These are phyloP conservation scores for Apiospora kogelbergensis DNA, from an alignment of 2,329 filamentous ascomycete species.

Conservation along the genomic window DNA sequence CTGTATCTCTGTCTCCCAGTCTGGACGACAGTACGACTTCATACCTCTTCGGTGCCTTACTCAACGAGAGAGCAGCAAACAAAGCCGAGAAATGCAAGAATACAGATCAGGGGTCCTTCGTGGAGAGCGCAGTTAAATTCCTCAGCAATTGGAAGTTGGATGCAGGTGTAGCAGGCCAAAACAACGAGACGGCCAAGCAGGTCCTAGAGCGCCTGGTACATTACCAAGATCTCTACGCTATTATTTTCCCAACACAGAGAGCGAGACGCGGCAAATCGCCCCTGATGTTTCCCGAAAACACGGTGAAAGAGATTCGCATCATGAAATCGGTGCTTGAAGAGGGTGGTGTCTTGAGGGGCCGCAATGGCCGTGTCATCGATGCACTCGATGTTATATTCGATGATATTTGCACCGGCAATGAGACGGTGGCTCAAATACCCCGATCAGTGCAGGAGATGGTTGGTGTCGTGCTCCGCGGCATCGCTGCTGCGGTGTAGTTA, in stretches of 20 bases:
- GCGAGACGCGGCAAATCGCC: too few relatives aligned
- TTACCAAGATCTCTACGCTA: neutral
- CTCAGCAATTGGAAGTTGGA: neutral
- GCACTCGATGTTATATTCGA: neutral
- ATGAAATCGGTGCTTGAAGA: neutral
- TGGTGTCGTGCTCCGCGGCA: neutral
- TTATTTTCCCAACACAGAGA: too few relatives aligned
- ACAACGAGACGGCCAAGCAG: neutral
- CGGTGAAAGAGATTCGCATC: neutral
- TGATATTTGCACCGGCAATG: neutral
- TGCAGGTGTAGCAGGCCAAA: too few relatives aligned
- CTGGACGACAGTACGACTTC: too few relatives aligned
- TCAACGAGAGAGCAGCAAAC: neutral
- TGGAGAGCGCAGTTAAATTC: neutral
- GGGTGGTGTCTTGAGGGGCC: neutral
- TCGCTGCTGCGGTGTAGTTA: too few relatives aligned
- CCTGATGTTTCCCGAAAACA: neutral
- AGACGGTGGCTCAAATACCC: neutral
- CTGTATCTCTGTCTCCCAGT: too few relatives aligned
- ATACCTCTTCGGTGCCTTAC: neutral
- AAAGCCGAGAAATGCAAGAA: neutral
- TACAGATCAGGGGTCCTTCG: neutral
- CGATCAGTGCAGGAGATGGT: neutral
- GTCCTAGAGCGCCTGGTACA: neutral
- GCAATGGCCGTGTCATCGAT: neutral